These are phyloP conservation scores for Vitellaria paradoxa DNA, from an alignment of 179 eudicot species.

Conservation along the genomic window DNA sequence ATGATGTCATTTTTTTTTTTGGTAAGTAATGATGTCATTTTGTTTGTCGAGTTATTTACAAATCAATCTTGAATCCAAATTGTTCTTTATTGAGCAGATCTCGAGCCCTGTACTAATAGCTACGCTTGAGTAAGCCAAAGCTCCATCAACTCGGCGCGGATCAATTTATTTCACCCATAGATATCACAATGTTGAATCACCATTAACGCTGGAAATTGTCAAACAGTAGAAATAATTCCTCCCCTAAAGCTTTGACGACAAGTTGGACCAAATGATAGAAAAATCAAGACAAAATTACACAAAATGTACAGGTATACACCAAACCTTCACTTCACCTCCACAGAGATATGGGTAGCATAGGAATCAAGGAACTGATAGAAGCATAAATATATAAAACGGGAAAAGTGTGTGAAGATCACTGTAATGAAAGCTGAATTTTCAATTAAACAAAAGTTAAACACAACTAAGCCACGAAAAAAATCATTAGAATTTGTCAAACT, in stretches of 20 bases:
- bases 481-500: background rate
- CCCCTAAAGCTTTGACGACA: background rate
- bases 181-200: background rate
- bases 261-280: background rate
- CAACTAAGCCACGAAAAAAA: constrained; percentile 4
- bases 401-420: background rate
- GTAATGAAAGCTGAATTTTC: background rate
- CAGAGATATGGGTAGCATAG: background rate
- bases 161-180: too few species aligned
- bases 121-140: too few species aligned
- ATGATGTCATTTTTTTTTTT: too few species aligned
- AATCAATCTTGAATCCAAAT: too few species aligned
- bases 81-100: too few species aligned
- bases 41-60: too few species aligned
- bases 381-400: background rate
- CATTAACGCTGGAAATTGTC: background rate
- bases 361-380: background rate
- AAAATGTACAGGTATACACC: background rate
- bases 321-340: background rate
- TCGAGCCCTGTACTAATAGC: too few species aligned
- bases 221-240: background rate
- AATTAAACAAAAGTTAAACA: background rate
- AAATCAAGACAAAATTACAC: background rate
- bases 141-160: too few species aligned
- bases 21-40: too few species aligned